Conservation (phyloP, 208 protist genomes). For the Trypanosoma congolense region DNA sequence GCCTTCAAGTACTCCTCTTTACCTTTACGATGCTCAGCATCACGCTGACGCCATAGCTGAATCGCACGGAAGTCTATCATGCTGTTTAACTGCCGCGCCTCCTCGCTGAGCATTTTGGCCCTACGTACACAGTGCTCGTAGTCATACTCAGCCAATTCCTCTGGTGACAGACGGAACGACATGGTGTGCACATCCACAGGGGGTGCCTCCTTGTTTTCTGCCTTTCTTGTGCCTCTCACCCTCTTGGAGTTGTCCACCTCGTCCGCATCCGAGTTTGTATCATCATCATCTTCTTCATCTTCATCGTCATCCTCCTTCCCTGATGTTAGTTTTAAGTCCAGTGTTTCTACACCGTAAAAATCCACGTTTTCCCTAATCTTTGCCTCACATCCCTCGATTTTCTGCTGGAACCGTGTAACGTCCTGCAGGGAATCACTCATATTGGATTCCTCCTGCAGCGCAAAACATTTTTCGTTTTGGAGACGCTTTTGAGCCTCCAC, state of each 20-base stretch:
- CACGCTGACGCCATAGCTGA: constrained; percentile 92
- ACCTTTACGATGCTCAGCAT: constrained; percentile 66
- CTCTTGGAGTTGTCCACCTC: no score
- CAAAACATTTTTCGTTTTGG: constrained; percentile 80
- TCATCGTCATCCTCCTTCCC: not conserved
- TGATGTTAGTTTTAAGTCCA: constrained; percentile 31
- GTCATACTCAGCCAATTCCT: constrained; percentile 75
- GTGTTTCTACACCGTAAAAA: constrained; percentile 83
- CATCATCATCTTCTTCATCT: constrained; percentile 11
- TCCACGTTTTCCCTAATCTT: constrained; percentile 82
- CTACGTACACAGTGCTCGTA: constrained; percentile 81
- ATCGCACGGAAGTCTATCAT: constrained; percentile 95
- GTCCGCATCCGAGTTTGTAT: no score
- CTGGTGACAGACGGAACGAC: constrained; percentile 57
- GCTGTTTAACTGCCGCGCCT: constrained; percentile 76
- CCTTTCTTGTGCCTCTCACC: constrained; percentile 10
- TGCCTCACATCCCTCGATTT: constrained; percentile 82
- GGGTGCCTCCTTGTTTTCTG: constrained; percentile 21
- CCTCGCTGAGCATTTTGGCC: constrained; percentile 83
- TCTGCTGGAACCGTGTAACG: constrained; percentile 81
- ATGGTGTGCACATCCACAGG: constrained; percentile 40
- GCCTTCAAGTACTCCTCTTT: constrained; percentile 51
- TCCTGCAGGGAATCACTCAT: constrained; percentile 80
- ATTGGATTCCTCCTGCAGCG: constrained; percentile 66
- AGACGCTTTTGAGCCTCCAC: constrained; percentile 64